Evolutionary conservation across 441 rosid species (phyloP), one percentile per base, ranked within the genome.

Genomic region (Erysimum cheiri): DNA sequence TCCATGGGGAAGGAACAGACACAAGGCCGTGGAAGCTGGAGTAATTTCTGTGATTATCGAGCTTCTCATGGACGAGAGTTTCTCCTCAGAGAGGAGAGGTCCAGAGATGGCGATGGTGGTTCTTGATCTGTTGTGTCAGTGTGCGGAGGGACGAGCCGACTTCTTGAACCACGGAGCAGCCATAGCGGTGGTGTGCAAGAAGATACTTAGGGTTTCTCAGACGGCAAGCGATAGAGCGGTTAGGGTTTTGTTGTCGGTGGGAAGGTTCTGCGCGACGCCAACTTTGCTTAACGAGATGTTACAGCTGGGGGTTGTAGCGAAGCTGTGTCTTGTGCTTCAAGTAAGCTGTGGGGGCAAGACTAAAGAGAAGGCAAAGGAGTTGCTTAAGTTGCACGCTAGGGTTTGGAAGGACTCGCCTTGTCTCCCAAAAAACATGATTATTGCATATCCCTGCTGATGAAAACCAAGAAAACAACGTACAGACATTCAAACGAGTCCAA

Each of bases 71-170:
- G 90, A 86, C 55, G 75, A 75, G 33, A 56, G 60, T 28, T 75
- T 75, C 29, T 74, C 90, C 4, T 31, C 80, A 0, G 88, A 89
- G 37, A 84, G 62, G 59, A 78, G 91, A 75, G 33, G 50, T 22
- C 75, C 76, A 40, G 98, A 91, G 78, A 81, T 91, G 89, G 83
- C 74, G 8, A 44, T 93, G 6, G 72, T 70, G 41, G 82, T 85
- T 37, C 67, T 91, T 59, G 89, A 91, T 71, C 33, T 80, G 77
- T 19, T 83, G 53, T 93, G 94, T 63, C 83, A 76, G 32, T 82
- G 88, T 14, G 94, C 96, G 3, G 96, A 93, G 63, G 98, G 97
- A 62, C 67, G 98, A 64, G 88, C 95, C 3, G 85, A 87, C 77
- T 72, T 93, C 73, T 64, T 89, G 59, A 73, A 55, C 26, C 98